Percentiles rank a stretch among this genome's conserved stretches.
These are phyloP conservation scores for Cynara cardunculus DNA, from an alignment of 129 eudicot species.

Conservation along the genomic window DNA sequence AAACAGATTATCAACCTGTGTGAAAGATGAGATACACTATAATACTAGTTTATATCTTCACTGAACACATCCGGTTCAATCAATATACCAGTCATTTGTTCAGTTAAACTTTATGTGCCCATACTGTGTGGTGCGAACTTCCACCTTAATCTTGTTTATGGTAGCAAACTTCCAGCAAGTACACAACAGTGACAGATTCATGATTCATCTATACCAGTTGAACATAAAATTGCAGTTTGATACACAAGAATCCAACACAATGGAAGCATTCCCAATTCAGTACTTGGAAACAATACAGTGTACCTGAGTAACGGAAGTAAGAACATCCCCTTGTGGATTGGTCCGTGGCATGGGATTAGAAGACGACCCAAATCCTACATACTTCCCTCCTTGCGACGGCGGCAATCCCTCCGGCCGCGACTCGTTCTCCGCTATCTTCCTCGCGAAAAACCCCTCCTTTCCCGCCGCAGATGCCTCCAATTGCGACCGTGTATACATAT, in stretches of 20 bases:
- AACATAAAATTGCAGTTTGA: background rate
- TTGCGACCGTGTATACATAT: constrained; percentile 54
- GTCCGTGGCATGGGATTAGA: constrained; percentile 38
- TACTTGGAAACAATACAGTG: background rate
- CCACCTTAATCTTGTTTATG: background rate
- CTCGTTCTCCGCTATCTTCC: constrained; percentile 72
- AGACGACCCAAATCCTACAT: constrained; percentile 88
- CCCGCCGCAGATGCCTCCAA: constrained; percentile 87
- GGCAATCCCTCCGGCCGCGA: constrained; percentile 81
- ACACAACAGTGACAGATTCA: background rate
- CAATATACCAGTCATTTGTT: background rate
- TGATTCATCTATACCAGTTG: background rate
- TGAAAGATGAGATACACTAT: background rate
- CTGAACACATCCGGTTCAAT: too few species aligned
- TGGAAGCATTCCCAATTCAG: background rate
- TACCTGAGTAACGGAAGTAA: constrained; percentile 85
- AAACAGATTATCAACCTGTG: background rate
- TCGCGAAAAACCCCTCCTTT: constrained; percentile 73
- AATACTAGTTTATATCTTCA: background rate
- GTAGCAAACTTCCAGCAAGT: background rate
- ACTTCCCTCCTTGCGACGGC: constrained; percentile 91
- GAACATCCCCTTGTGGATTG: constrained; percentile 72
- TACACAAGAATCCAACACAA: background rate
- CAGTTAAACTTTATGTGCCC: too few species aligned
- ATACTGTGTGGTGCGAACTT: background rate